Evolutionary conservation across 176 grass and related monocot species (phyloP), one percentile per base, ranked within the genome.

Genomic region (Avena atlantica): DNA sequence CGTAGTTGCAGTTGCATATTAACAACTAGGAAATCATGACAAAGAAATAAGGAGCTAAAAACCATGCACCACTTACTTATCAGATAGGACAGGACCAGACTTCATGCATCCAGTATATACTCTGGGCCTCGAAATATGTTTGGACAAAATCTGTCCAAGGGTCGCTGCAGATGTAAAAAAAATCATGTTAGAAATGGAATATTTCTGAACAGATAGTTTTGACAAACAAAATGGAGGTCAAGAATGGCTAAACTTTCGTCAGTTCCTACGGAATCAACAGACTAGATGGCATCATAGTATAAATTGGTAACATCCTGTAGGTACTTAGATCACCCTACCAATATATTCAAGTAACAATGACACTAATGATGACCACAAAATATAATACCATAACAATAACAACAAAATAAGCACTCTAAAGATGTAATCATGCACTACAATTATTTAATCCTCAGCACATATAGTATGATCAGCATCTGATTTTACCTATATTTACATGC

Each of bases 51-150:
- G 36, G 16, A 79, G 13, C 1, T 24, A 65, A 80, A 59, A 0
- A 53, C 6, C 31, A 19, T 1, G 44, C 12, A 29, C 0, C 16
- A 85, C 89, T 89, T 93, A 97, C 95, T 93, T 98, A 36, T 87
- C 86, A 79, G 89, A 85, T 16, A 98, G 78, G 12, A 98, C 91
- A 24, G 93, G 95, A 14, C 95, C 95, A 78, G 93, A 95, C 52
- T 98, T 98, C 95, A 98, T 98, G 91, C 95, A 98, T 73, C 95
- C 95, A 85, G 93, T 98, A 69, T 98, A 98, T 77, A 98, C 85
- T 56, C 95, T 89, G 66, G 89, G 87, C 81, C 87, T 98, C 31
- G 62, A 77, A 81, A 95, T 60, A 72, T 95, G 89, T 76, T 91
- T 95, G 16, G 90, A 88, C 83, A 97, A 90, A 80, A 92, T 93